Base-by-base conservation (phyloP, 2,329 filamentous ascomycete genomes). In the Sarocladiaceae sp. region DNA sequence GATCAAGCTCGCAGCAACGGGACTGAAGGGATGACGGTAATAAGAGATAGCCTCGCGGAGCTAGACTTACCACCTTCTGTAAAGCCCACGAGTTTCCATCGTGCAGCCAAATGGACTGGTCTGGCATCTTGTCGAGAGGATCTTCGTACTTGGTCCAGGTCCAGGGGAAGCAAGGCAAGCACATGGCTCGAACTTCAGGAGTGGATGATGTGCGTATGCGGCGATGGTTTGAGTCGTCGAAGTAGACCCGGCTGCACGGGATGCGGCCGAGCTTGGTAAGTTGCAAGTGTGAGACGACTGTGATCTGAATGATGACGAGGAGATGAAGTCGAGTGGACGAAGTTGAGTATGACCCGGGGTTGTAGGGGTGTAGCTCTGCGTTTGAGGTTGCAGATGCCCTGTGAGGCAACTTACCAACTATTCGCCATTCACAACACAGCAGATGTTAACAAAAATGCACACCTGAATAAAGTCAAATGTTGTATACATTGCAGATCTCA, bases 141-240 rank as follows among this genome's bases (percentile, higher is more conserved):
- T 66, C 63, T 47, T 70, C 65, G 24, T 70, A 67, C 48, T 76
- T 70, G 55, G 56, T 70, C 64, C 57, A 73, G 48, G 56, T 73
- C 70, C 56, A 70, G 0, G 72, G 67, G 58, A 74, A 76, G 53
- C 71, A 75, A 4, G 69, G 66, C n/a, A 76, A 62, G 53, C 74
- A 79, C 74, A 78, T 78, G 37, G 15, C 23, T 29, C 26, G 26
- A 29, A 29, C n/a, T n/a, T n/a, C n/a, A n/a, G n/a, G n/a, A n/a
- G n/a, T n/a, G n/a, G n/a, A n/a, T n/a, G n/a, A n/a, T n/a, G n/a
- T n/a, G n/a, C n/a, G n/a, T n/a, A n/a, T n/a, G n/a, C n/a, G n/a
- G n/a, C n/a, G n/a, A n/a, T n/a, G n/a, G n/a, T n/a, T n/a, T n/a
- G n/a, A n/a, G n/a, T n/a, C n/a, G n/a, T n/a, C n/a, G n/a, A n/a